Evolutionary conservation across 192 early-diverging fungal genomes (phyloP).

Genomic region (Umbelopsis ramanniana): DNA sequence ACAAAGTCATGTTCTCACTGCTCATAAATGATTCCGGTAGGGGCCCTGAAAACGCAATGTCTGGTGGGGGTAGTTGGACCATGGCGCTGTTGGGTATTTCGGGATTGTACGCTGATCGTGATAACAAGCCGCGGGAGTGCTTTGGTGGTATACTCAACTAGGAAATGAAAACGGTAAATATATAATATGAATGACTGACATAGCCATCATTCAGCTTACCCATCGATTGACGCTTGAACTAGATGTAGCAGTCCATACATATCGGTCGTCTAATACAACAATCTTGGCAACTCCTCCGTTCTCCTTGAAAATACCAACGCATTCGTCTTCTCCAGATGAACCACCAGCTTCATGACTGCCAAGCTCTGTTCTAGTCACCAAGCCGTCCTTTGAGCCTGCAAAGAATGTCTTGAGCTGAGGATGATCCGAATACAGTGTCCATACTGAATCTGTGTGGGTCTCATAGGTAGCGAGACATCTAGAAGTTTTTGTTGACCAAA

Average conservation of each 20-base stretch:
- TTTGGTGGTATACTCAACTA: conserved; percentile 69
- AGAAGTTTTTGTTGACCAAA: conserved; percentile 91
- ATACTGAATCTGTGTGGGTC: conserved; percentile 87
- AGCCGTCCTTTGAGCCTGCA: conserved; percentile 90
- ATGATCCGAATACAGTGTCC: conserved; percentile 87
- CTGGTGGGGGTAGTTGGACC: conserved; percentile 49
- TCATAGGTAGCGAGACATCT: conserved; percentile 89
- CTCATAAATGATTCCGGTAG: conserved; percentile 43
- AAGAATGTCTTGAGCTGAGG: conserved; percentile 90
- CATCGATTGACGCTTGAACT: conserved; percentile 86
- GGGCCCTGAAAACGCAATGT: conserved; percentile 40
- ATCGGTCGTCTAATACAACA: conserved; percentile 83
- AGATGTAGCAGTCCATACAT: conserved; percentile 91
- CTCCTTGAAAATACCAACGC: conserved; percentile 90
- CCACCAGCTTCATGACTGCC: conserved; percentile 51
- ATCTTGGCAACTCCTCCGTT: conserved; percentile 72
- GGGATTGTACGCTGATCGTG: conserved; percentile 35
- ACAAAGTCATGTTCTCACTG: conserved; percentile 37
- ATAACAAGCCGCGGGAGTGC: conserved; percentile 38
- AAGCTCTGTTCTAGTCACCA: conserved; percentile 82
- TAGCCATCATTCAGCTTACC: conserved; percentile 43
- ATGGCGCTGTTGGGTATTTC: conserved; percentile 51
- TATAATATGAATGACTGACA: too few species aligned
- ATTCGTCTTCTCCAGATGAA: conserved; percentile 64
- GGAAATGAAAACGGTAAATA: not conserved